Evolutionary conservation across 176 grass and related monocot genomes (phyloP), one percentile per base, ranked within the genome.

Genomic region (Eragrostis nindensis): DNA sequence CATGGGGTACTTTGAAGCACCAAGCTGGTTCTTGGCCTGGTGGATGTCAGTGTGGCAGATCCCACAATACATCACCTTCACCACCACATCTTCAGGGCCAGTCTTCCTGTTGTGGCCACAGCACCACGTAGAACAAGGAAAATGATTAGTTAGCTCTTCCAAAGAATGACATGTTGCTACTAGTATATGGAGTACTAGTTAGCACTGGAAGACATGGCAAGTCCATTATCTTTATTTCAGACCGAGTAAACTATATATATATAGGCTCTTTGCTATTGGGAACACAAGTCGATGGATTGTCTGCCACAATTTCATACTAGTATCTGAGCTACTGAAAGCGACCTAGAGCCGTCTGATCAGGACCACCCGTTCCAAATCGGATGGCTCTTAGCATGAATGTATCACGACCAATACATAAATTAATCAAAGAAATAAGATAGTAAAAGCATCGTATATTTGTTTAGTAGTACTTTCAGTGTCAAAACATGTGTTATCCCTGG

Each of bases 1-100:
- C 96, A 98, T 98, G 44, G 96, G 96, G 45, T 98, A 98, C 25
- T 98, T 98, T 0, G 96, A 98, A 55, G 89, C 88, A 32, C 92
- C 92, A 8, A 98, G 88, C 11, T 98, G 80, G 82, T 98, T 98
- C 90, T 91, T 95, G 75, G 84, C 54, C 83, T 98, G 92, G 84
- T 98, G 96, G 73, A 98, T 71, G 56, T 98, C 96, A 0, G 96
- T 98, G 68, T 98, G 96, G 84, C 96, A 98, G 70, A 98, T 80
- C 10, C 96, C 96, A 43, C 96, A 98, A 21, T 87, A 98, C 16
- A 90, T 27, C 60, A 98, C 92, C 88, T 95, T 98, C 54, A 98
- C 27, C 78, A 93, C 82, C 84, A 99, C 92, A 55, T 99, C 96
- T 75, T 95, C 82, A 19, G 86, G 68, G 11, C 88, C 92, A 8